A percentile compares a stretch with the other conserved stretches of the same genome.
Evolutionary conservation across 2,329 filamentous ascomycete species (phyloP).

Genomic region (Pseudonectria foliicola): DNA sequence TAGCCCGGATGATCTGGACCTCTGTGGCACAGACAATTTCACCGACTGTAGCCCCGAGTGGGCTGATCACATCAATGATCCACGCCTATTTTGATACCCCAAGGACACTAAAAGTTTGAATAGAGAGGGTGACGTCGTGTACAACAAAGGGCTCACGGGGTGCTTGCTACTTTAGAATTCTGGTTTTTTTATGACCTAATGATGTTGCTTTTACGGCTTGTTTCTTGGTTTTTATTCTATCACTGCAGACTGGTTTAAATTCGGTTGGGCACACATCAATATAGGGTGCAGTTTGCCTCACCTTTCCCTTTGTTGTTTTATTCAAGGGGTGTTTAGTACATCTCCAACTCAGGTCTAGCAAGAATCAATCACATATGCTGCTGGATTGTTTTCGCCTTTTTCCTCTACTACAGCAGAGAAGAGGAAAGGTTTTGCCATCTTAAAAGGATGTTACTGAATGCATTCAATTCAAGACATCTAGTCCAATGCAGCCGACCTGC

Average conservation of each 20-base stretch:
- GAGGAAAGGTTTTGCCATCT: too few relatives aligned
- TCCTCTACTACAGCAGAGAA: too few relatives aligned
- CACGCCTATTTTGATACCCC: slow-evolving; percentile 25
- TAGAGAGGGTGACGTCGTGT: slow-evolving; percentile 19
- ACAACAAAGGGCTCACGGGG: slow-evolving; percentile 14
- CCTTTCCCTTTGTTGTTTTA: too few relatives aligned
- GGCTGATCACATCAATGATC: slow-evolving; percentile 24
- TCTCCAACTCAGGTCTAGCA: too few relatives aligned
- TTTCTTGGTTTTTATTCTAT: slow-evolving; percentile 4
- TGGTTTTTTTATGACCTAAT: slow-evolving; percentile 23
- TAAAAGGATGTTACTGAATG: too few relatives aligned
- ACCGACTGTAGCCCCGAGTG: slow-evolving; percentile 23
- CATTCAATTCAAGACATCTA: too few relatives aligned
- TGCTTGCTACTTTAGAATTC: slow-evolving; percentile 13
- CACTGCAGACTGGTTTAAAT: slow-evolving; percentile 3
- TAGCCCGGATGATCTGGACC: slow-evolving; percentile 20
- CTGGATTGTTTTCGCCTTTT: too few relatives aligned
- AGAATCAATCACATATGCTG: too few relatives aligned
- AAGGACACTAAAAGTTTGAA: slow-evolving; percentile 6
- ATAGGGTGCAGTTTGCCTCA: too few relatives aligned
- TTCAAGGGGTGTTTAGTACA: too few relatives aligned
- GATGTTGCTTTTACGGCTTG: slow-evolving; percentile 14
- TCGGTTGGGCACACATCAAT: neutral
- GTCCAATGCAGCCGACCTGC: too few relatives aligned
- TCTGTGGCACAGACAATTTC: slow-evolving; percentile 18